Evolutionary conservation across 2,329 filamentous ascomycete species (phyloP), one percentile per base, ranked within the genome.

Genomic region (Hypocreales sp.): DNA sequence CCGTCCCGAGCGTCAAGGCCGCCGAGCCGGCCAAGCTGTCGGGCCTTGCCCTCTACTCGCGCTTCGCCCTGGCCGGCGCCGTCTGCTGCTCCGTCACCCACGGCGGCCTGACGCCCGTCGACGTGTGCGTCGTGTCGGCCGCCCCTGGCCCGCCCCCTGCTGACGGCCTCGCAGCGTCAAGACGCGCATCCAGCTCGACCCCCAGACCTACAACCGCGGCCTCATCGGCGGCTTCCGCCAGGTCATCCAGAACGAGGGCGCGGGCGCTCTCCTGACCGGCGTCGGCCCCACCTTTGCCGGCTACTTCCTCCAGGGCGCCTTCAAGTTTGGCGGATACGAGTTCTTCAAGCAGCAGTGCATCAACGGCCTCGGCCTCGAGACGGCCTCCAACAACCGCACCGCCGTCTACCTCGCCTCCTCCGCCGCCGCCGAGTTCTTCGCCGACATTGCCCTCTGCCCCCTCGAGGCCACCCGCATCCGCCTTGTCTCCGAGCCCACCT

Each of bases 1-100:
- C 56, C 42, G 49, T 57, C 45, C 47, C 56, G 47, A 50, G 48
- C 38, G 46, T 51, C 41, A 52, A 52, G 42, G 50, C 50, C 40
- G 44, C 44, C 33, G 50, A 56, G 37, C 52, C 56, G 31, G 36
- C 47, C 37, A 53, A 60, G 53, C 54, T 57, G 36, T 51, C 50
- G 38, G 63, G 61, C 40, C 5, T 84, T 42, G 64, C 56, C 34
- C 81, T 98, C 47, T 95, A 95, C 77, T 81, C 82, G 48, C 75
- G 83, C 61, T 94, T 94, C 67, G 87, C 90, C 62, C 79, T 98
- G 49, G 86, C 90, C 48, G 90, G 90, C 64, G 90, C 90, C 47
- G 66, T 95, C 68, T 94, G 90, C 77, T 98, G 90, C 64, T 90
- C 86, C 47, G 66, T 95, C 64, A 98, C 90, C 53, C 90, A 98